phyloP scores from a whole-genome alignment of 1,284 basidiomycete species.

The Cutaneotrichosporon sp. region DNA sequence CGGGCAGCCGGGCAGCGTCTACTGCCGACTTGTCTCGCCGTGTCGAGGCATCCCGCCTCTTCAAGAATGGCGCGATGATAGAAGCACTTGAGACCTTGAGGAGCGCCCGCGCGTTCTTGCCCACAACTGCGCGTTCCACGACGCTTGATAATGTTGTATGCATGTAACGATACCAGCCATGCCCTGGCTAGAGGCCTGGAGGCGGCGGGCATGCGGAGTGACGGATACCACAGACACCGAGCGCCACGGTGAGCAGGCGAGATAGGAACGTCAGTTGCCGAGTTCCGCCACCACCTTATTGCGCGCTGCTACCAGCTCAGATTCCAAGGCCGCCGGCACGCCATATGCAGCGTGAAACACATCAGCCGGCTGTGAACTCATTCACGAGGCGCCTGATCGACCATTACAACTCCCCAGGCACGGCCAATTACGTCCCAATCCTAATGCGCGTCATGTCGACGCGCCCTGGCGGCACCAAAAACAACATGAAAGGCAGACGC shows the following conservation, averaged over 20 bases:
- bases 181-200: not conserved
- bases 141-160: slow-evolving; percentile 33
- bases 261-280: too few species aligned
- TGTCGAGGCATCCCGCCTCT: too few species aligned
- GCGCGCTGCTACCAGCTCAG: not conserved
- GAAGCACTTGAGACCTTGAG: not conserved
- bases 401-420: not conserved
- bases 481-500: slow-evolving; percentile 4
- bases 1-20: not conserved
- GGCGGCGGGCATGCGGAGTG: too few species aligned
- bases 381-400: slow-evolving; percentile 15
- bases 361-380: not conserved
- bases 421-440: not conserved
- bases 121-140: too few species aligned
- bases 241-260: too few species aligned
- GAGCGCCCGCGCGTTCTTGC: slow-evolving; percentile 5
- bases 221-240: too few species aligned
- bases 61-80: not conserved
- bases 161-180: slow-evolving; percentile 17
- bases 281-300: too few species aligned
- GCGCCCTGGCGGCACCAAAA: slow-evolving; percentile 1
- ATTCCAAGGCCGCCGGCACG: too few species aligned
- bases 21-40: too few species aligned
- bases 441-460: slow-evolving; percentile 12
- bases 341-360: too few species aligned